A percentile compares a stretch with the other conserved stretches of the same genome.
Evolutionary conservation across 176 grass and related monocot genomes (phyloP).

Genomic region (Otatea glauca): DNA sequence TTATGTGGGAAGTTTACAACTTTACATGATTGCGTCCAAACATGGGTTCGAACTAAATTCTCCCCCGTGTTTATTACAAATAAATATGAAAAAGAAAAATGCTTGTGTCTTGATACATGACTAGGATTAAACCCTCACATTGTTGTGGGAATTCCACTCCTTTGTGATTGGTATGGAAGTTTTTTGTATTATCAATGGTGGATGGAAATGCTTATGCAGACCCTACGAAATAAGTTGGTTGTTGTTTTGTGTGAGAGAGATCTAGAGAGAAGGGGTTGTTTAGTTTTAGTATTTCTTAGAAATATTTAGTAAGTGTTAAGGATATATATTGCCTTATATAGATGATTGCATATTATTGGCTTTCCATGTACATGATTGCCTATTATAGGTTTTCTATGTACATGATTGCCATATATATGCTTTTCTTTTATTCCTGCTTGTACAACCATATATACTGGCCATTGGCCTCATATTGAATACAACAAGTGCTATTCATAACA

Average conservation of each 20-base stretch:
- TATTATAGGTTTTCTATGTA: no score
- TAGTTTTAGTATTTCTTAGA: background rate
- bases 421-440: no score
- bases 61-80: background rate
- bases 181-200: background rate
- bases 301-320: no score
- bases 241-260: background rate
- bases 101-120: background rate
- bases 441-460: no score
- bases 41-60: background rate
- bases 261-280: slow-evolving; percentile 2
- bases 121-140: background rate
- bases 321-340: no score
- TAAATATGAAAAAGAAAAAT: background rate
- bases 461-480: no score
- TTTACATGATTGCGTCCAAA: background rate
- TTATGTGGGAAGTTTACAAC: background rate
- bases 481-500: no score
- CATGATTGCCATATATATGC: no score
- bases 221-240: background rate
- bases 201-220: background rate
- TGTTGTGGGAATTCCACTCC: background rate
- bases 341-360: no score
- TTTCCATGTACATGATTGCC: no score
- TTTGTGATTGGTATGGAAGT: background rate